Conservation (phyloP, 345 rosid genomes). For the Melaleuca quinquenervia region DNA sequence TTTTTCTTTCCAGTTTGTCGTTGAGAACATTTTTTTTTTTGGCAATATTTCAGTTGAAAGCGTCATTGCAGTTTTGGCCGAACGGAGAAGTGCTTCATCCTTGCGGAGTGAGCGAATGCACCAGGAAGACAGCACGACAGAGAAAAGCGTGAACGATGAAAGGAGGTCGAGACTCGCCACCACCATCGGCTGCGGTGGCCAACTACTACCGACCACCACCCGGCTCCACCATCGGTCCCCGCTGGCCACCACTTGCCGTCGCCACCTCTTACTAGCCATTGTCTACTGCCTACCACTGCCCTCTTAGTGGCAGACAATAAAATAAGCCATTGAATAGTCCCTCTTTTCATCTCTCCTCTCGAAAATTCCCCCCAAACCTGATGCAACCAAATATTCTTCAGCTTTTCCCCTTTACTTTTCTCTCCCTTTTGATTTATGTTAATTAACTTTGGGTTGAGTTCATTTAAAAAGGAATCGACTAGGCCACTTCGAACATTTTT, state of each 20-base stretch:
- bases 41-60: too few relatives aligned
- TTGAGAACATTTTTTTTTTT: too few relatives aligned
- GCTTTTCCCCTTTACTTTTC: not conserved
- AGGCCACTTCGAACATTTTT: not conserved
- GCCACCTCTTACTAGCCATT: too few relatives aligned
- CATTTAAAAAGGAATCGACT: not conserved
- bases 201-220: too few relatives aligned
- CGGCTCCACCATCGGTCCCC: too few relatives aligned
- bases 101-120: not conserved
- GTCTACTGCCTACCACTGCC: too few relatives aligned
- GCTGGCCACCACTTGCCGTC: too few relatives aligned
- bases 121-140: not conserved
- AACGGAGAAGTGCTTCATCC: not conserved
- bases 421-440: not conserved
- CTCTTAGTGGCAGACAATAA: not conserved
- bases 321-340: not conserved
- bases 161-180: too few relatives aligned
- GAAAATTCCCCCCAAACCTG: not conserved
- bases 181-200: too few relatives aligned
- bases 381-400: not conserved
- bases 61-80: too few relatives aligned
- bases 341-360: not conserved
- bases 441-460: not conserved
- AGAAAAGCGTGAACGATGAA: not conserved
- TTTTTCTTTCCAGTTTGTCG: too few relatives aligned